A percentile compares a stretch with the other conserved stretches of the same genome.
These are phyloP conservation scores for Filosporella fistucella DNA, from an alignment of 495 filamentous ascomycete species.

Conservation along the genomic window DNA sequence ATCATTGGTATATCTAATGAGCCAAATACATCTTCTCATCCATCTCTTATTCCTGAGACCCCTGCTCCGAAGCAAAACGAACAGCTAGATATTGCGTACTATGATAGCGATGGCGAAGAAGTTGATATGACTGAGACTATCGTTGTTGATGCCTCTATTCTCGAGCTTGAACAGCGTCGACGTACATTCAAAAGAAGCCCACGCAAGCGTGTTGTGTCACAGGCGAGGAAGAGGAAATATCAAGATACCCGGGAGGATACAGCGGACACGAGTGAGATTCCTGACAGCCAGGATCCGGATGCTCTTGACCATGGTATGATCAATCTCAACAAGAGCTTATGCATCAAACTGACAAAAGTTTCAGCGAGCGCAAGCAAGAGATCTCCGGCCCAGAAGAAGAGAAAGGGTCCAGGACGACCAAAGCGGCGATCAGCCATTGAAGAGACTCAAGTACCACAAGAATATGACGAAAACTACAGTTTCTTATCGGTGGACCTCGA, in stretches of 20 bases:
- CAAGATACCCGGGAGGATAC: conserved; percentile 8
- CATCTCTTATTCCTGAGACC: conserved; percentile 22
- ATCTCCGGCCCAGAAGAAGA: neutral
- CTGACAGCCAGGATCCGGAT: conserved; percentile 6
- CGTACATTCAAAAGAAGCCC: neutral
- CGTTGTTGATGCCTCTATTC: conserved; percentile 14
- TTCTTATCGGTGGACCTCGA: conserved; percentile 11
- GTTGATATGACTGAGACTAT: conserved; percentile 18
- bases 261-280: conserved; percentile 12
- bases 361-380: neutral
- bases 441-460: too few species aligned
- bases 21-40: conserved; percentile 10
- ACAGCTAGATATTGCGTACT: neutral
- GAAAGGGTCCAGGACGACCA: neutral
- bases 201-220: conserved; percentile 8
- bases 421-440: conserved; percentile 1
- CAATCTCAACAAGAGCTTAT: neutral
- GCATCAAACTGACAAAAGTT: neutral
- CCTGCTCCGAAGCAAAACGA: conserved; percentile 7
- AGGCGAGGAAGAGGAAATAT: conserved; percentile 27
- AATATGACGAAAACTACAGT: conserved; percentile 6
- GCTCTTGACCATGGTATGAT: neutral
- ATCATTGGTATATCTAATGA: neutral
- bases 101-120: conserved; percentile 10
- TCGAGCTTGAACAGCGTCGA: conserved; percentile 4